Evolutionary conservation across 1,284 basidiomycete species (phyloP), one percentile per base, ranked within the genome.

Genomic region (Pseudozyma sp.): DNA sequence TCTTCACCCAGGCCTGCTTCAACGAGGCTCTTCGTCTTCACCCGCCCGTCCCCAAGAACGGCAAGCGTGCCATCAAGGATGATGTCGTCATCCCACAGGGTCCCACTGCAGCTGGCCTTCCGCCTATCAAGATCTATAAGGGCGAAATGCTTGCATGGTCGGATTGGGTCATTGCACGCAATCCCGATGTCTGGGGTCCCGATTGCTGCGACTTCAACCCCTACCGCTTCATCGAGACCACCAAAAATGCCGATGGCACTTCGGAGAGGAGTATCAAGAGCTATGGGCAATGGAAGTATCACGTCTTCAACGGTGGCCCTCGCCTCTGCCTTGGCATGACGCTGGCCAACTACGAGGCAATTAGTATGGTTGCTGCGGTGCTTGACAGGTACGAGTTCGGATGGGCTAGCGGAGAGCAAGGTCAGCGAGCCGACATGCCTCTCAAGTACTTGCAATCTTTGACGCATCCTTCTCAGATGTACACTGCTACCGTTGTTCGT

Each of bases 251-350:
- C 12, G 78, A 77, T 36, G 72, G 59, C 39, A 62, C 53, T n/a
- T 53, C 61, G 19, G 58, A 13, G n/a, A 42, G 54, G 14, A 63
- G 40, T 9, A 42, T 76, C 40, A 67, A 54, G 47, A 68, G 79
- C 53, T 67, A 61, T 36, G 62, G 66, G 12, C 80, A 77, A 57
- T 82, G 79, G 79, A 76, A 81, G 65, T 76, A 64, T 56, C 79
- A 79, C 31, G 74, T 74, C 40, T 77, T 79, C 60, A 79, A 78
- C 55, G 75, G 69, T 14, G 79, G 79, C 8, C 79, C 79, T 14
- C 69, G 79, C 18, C 71, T 81, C n/a, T 82, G 80, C 45, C 65
- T 82, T 11, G 80, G 80, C 31, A 73, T 76, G 78, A 76, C 66
- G 18, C 52, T 81, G 12, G 79, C 79, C 51, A 78, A 69, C 42